phyloP scores from a whole-genome alignment of 2,329 filamentous ascomycete genomes.

The Fusarium napiforme region DNA sequence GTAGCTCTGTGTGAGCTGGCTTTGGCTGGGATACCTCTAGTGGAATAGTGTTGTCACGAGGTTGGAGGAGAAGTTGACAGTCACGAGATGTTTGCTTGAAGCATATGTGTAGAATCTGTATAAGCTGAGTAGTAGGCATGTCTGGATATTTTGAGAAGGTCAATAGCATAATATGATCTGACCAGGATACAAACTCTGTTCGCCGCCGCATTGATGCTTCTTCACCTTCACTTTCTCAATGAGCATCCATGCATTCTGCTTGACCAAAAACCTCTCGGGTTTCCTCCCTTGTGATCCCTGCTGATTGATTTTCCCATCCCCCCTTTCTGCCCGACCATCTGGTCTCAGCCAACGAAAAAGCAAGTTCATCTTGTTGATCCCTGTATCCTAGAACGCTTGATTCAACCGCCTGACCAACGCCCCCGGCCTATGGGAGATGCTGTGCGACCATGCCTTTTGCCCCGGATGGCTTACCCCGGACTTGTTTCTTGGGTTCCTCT shows the following conservation, averaged over 20 bases:
- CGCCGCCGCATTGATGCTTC: conserved; percentile 5
- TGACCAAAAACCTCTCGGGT: conserved; percentile 20
- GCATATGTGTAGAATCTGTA: not conserved
- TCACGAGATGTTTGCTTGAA: conserved; percentile 11
- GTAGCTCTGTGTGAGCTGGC: not conserved
- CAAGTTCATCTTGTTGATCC: conserved; percentile 8
- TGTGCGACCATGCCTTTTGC: conserved; percentile 16
- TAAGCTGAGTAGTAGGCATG: not conserved
- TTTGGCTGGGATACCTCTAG: conserved; percentile 1
- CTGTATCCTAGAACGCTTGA: conserved; percentile 42
- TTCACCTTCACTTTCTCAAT: not conserved
- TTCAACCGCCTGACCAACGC: conserved; percentile 44
- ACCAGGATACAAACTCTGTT: conserved; percentile 6
- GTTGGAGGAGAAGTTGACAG: not conserved
- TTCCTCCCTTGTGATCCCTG: conserved; percentile 28
- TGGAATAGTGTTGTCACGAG: not conserved
- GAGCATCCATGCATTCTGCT: not conserved
- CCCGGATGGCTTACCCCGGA: conserved; percentile 43
- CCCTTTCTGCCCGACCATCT: conserved; percentile 36
- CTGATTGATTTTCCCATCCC: conserved; percentile 1
- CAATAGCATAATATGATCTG: conserved; percentile 14
- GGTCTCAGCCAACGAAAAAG: conserved; percentile 27
- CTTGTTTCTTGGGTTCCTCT: not conserved
- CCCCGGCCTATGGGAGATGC: conserved; percentile 33
- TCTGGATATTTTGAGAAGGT: conserved; percentile 7